These are phyloP conservation scores for Tripidium arundinaceum DNA, from an alignment of 202 grass and related monocot species.

Conservation along the genomic window DNA sequence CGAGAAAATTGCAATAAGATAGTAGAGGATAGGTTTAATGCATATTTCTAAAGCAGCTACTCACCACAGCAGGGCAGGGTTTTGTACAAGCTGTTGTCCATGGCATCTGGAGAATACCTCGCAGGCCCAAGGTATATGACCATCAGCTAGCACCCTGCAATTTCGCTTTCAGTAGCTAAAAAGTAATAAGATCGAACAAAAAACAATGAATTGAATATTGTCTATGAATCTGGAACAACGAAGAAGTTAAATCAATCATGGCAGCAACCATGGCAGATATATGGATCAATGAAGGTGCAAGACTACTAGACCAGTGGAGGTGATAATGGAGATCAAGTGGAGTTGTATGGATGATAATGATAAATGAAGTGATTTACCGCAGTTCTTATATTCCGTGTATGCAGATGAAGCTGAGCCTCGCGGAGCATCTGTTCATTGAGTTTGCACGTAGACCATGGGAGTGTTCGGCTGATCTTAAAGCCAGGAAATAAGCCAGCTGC, in stretches of 20 bases:
- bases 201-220: slow-evolving; percentile 7
- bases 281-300: background rate
- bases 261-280: background rate
- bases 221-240: background rate
- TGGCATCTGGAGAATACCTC: slow-evolving; percentile 74
- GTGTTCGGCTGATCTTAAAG: too few relatives aligned
- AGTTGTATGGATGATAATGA: background rate
- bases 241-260: background rate
- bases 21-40: background rate
- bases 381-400: background rate
- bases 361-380: background rate
- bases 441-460: too few relatives aligned
- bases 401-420: background rate
- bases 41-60: background rate
- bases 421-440: background rate
- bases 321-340: background rate
- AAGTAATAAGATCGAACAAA: background rate
- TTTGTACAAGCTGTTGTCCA: slow-evolving; percentile 60
- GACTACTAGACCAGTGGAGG: background rate
- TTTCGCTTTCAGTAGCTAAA: slow-evolving; percentile 20
- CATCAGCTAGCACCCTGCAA: slow-evolving; percentile 90
- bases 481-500: too few relatives aligned
- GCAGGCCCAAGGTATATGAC: slow-evolving; percentile 89
- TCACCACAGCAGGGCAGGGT: slow-evolving; percentile 66
- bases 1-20: slow-evolving; percentile 23